Evolutionary conservation across 78 protist genomes (phyloP).

Genomic region (slime mould (Dictyostelium discoideum)): DNA sequence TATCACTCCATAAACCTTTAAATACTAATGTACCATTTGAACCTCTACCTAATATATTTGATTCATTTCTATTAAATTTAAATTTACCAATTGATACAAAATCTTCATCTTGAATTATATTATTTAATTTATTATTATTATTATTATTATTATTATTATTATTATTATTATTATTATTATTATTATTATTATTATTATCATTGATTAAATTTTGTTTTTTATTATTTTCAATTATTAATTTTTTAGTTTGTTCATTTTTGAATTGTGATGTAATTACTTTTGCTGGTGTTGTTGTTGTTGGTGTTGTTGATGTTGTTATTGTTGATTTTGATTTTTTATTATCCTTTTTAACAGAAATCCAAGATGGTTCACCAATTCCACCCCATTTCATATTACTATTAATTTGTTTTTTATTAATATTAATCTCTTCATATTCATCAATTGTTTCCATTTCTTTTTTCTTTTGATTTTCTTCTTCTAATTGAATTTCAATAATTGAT

Average conservation of each 20-base stretch:
- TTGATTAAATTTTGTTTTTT: no score
- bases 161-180: background rate
- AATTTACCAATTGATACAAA: slow-evolving; percentile 56
- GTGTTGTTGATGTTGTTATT: background rate
- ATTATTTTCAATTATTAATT: background rate
- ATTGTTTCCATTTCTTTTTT: background rate
- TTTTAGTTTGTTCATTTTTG: background rate
- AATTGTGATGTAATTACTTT: background rate
- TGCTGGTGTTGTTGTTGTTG: background rate
- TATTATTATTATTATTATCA: background rate
- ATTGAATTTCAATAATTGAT: no score
- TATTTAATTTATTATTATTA: background rate
- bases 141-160: background rate
- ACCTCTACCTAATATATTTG: slow-evolving; percentile 45
- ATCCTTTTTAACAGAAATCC: background rate
- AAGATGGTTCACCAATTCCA: no score
- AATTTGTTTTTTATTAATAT: no score
- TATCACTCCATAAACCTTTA: slow-evolving; percentile 47
- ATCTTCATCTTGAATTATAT: background rate
- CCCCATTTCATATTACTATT: no score
- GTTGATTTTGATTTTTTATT: background rate
- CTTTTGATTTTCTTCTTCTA: no score
- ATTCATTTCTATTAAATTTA: slow-evolving; percentile 27
- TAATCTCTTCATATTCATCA: no score
- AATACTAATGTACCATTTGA: slow-evolving; percentile 67